Percentiles rank a stretch among this genome's conserved stretches.
phyloP scores from a whole-genome alignment of 176 grass and related monocot species.

The maize (Zea mays) region Zm-B73-REFERENCE-NAM-5.0 NC_050105.1:147409501-147410000 shows the following conservation, averaged over 20 bases:
- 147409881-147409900: conserved; percentile 94
- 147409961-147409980: conserved; percentile 19
- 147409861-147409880: conserved; percentile 98
- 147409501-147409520: no score
- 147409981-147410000: conserved; percentile 20
- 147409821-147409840: conserved; percentile 98
- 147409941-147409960: conserved; percentile 47
- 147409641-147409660: neutral
- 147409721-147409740: conserved; percentile 37
- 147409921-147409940: conserved; percentile 54
- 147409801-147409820: conserved; percentile 67
- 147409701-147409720: conserved; percentile 14
- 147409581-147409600: no score
- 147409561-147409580: no score
- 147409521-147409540: no score
- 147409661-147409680: neutral
- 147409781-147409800: conserved; percentile 66
- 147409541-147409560: no score
- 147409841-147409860: conserved; percentile 97
- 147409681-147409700: neutral
- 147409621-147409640: neutral
- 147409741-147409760: conserved; percentile 24
- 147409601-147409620: no score
- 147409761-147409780: conserved; percentile 37
- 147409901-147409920: conserved; percentile 94